Evolutionary conservation across 202 grass and related monocot genomes (phyloP), one percentile per base, ranked within the genome.

Genomic region (Dendrocalamus latiflorus): DNA sequence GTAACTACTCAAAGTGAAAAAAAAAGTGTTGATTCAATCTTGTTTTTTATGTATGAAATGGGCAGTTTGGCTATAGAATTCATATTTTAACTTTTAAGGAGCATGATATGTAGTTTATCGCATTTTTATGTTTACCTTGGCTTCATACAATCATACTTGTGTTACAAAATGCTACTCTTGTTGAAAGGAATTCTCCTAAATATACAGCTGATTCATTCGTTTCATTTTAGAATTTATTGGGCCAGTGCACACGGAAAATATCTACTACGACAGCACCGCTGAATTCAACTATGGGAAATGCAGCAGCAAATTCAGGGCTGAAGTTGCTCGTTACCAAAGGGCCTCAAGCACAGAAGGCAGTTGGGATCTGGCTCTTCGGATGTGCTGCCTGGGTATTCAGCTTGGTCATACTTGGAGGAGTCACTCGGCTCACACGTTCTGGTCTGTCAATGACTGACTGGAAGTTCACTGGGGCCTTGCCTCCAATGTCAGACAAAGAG

Each of bases 401-500:
- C 72, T 85, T 98, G 81, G 93, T 98, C 77, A 90, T 98, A 71
- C 85, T 98, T 5, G 91, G 96, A 72, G 96, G 96, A 48, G 87
- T 98, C 16, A 98, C 96, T 38, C 91, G 96, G 9, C 96, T 98
- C 49, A 98, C 96, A 51, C 92, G 93, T 70, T 98, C 93, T 41
- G 96, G 96, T 49, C 21, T 98, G 66, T 95, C 96, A 67, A 98
- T 98, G 96, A 98, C 93, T 54, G 93, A 98, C 55, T 98, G 96
- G 93, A 98, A 95, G 67, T 95, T 98, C 63, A 87, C 91, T 0
- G 96, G 96, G 55, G 44, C 57, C 24, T 88, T 93, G 70, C 96
- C 96, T 93, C 96, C 96, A 48, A 42, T 95, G 60, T 90, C 91
- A 28, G 78, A 95, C 8, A 65, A 95, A 59, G 73, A 90, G 18